phyloP scores from a whole-genome alignment of 2,329 filamentous ascomycete genomes.

The Microascus cirrosus region DNA sequence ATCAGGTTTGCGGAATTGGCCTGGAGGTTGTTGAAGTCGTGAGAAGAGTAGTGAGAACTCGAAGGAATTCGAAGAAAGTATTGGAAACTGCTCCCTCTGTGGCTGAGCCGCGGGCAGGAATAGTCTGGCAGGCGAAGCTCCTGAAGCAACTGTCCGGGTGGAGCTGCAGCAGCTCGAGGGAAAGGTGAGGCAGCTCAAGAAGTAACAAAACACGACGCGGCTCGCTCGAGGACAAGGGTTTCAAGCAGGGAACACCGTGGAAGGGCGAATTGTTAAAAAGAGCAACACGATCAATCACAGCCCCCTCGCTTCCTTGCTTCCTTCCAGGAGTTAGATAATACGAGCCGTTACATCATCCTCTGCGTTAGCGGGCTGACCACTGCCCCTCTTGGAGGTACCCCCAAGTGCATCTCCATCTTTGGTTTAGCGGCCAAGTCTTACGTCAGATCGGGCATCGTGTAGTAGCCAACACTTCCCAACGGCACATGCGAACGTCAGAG shows the following conservation, averaged over 20 bases:
- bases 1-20: neutral
- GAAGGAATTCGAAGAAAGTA: neutral
- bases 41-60: neutral
- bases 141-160: neutral
- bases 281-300: neutral
- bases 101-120: conserved; percentile 2
- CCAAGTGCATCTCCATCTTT: neutral
- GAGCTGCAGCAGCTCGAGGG: neutral
- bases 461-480: neutral
- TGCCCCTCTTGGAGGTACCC: too few species aligned
- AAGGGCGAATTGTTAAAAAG: neutral
- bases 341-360: conserved; percentile 1
- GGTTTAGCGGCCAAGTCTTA: neutral
- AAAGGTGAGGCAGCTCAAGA: neutral
- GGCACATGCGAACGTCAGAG: neutral
- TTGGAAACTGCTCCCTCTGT: conserved; percentile 1
- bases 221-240: neutral
- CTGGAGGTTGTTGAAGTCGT: neutral
- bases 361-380: neutral
- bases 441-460: neutral
- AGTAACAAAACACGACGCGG: neutral
- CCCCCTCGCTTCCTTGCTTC: neutral
- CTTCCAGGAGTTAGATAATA: neutral
- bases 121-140: neutral
- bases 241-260: neutral